Base-by-base conservation (phyloP, 306 rosid genomes). In the Vigna angularis region DNA sequence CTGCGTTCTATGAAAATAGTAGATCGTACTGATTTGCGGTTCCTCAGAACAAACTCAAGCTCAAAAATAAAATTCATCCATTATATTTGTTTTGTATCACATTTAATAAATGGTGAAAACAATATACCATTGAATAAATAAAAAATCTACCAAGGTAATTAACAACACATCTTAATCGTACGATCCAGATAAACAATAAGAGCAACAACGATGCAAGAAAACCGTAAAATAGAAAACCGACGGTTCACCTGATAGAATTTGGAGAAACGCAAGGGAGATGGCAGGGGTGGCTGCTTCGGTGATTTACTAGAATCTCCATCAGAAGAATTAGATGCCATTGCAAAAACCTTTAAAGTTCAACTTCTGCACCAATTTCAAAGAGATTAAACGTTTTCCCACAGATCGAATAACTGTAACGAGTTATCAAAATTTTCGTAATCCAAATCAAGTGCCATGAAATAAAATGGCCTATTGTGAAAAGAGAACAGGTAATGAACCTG, bases 261-360 rank as follows among this genome's bases (percentile, higher is more conserved):
- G 79, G 98, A 90, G 73, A 85, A 89, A 55, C 98, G 94, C 88
- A 91, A 45, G 34, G 97, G 97, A 72, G 98, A 94, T 55, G 98
- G 98, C 83, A 63, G 17, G 20, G 96, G 97, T 53, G 98, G 97
- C 70, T 82, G 80, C 84, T 92, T 94, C 32, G 89, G 24, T 73
- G 79, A 15, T 32, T 22, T 55, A 72, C 68, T 59, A 45, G 76
- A 75, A 50, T 78, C 87, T 66, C 89, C 97, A 83, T 94, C 82
- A 40, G 97, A 77, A 70, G 88, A 74, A 84, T 87, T 86, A 16
- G 79, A 57, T 6, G 96, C 94, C 94, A 92, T 92, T 70, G 68
- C 70, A 50, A 73, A 30, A 16, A 66, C 57, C 82, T 72, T 69
- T 44, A 3, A 67, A 80, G 36, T 70, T 74, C 74, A 76, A 80